phyloP scores from a whole-genome alignment of 257 asterid genomes.

The Plantago elongata region DNA sequence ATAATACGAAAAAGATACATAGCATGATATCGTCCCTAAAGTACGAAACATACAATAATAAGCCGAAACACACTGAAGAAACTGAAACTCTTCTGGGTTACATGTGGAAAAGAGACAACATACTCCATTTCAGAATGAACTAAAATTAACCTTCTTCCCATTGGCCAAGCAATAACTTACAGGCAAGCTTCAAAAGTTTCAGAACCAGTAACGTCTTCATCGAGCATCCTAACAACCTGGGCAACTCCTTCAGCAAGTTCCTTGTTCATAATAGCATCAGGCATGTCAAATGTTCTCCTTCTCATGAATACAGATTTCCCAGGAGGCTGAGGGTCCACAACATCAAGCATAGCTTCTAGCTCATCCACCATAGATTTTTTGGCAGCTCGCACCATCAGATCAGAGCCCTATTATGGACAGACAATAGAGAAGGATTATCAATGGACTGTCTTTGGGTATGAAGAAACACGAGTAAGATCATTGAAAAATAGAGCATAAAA shows the following conservation, averaged over 20 bases:
- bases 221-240: constrained; percentile 78
- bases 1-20: not conserved
- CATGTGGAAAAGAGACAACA: not conserved
- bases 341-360: constrained; percentile 93
- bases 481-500: not conserved
- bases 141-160: not conserved
- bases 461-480: not conserved
- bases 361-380: constrained; percentile 80
- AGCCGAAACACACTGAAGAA: constrained; percentile 2
- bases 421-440: not conserved
- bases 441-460: too few species aligned
- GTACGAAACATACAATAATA: not conserved
- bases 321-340: constrained; percentile 75
- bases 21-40: not conserved
- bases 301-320: constrained; percentile 46
- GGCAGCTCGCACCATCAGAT: constrained; percentile 66
- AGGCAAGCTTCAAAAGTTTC: constrained; percentile 49
- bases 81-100: not conserved
- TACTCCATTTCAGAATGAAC: not conserved
- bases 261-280: constrained; percentile 58
- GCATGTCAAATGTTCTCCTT: constrained; percentile 94
- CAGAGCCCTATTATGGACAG: constrained; percentile 55
- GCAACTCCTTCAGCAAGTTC: constrained; percentile 93
- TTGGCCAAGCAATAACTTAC: constrained; percentile 17
- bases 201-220: constrained; percentile 43